Evolutionary conservation across 2,329 filamentous ascomycete species (phyloP).

Genomic region (Madurella mycetomatis): DNA sequence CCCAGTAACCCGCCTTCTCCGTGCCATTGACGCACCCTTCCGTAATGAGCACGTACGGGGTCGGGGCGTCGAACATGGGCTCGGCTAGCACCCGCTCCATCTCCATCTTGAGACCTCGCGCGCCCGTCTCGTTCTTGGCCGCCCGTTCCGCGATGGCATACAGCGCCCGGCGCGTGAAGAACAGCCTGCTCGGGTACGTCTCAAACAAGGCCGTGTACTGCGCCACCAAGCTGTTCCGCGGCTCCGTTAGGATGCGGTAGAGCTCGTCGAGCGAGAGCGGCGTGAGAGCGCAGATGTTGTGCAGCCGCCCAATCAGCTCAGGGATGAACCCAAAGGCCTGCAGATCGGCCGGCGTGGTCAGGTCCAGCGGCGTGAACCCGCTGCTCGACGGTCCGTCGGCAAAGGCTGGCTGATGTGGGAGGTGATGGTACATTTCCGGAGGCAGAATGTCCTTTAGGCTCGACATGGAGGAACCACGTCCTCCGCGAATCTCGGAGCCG

Average conservation of each 20-base stretch:
- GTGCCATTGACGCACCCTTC: constrained; percentile 62
- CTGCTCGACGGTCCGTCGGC: constrained; percentile 30
- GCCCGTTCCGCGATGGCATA: constrained; percentile 71
- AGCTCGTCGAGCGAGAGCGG: constrained; percentile 65
- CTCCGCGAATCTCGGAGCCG: constrained; percentile 67
- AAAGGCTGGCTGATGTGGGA: constrained; percentile 48
- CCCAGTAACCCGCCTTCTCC: constrained; percentile 59
- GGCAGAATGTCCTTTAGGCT: constrained; percentile 58
- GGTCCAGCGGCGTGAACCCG: constrained; percentile 58
- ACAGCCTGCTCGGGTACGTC: constrained; percentile 71
- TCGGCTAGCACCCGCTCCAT: constrained; percentile 75
- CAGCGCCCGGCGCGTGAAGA: constrained; percentile 79
- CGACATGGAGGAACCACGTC: constrained; percentile 43
- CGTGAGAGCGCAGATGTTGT: constrained; percentile 81
- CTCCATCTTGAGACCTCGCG: constrained; percentile 72
- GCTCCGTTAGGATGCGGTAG: constrained; percentile 85
- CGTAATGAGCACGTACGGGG: constrained; percentile 69
- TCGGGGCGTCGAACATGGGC: constrained; percentile 76
- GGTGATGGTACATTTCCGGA: constrained; percentile 53
- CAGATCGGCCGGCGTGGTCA: constrained; percentile 70
- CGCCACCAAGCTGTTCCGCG: constrained; percentile 77
- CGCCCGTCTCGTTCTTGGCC: constrained; percentile 63
- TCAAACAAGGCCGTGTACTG: constrained; percentile 89
- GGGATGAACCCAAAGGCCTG: constrained; percentile 89
- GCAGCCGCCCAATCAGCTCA: constrained; percentile 91